Conservation (phyloP, 352 stramenopile genomes). For the Phytophthora vignae region DNA sequence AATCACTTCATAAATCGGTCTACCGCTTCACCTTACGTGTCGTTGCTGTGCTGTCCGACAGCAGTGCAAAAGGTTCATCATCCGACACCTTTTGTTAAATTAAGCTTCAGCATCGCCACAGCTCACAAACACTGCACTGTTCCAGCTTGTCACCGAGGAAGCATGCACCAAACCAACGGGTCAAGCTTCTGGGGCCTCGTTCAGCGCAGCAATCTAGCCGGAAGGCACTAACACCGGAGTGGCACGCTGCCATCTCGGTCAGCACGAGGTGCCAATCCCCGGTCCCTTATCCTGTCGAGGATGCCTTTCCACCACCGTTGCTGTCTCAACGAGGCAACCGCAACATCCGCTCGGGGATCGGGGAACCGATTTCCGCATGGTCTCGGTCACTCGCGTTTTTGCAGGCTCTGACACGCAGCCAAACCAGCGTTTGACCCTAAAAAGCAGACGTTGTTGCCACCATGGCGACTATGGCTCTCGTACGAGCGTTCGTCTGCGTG, state of each 20-base stretch:
- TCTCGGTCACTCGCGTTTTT: neutral
- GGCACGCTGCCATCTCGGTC: neutral
- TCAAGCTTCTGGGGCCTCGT: neutral
- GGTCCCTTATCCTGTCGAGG: neutral
- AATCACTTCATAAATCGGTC: slow-evolving; percentile 5
- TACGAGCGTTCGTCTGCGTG: neutral
- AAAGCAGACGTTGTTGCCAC: neutral
- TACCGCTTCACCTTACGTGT: neutral
- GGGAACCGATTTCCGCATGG: neutral
- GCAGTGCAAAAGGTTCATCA: neutral
- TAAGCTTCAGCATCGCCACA: neutral
- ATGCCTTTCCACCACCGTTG: slow-evolving; percentile 8
- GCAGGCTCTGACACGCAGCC: neutral
- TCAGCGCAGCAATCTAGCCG: neutral
- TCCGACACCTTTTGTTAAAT: neutral
- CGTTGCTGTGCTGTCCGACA: neutral
- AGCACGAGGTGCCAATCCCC: neutral
- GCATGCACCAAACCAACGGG: neutral
- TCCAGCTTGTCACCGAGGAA: neutral
- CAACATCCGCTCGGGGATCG: neutral
- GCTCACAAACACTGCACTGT: neutral
- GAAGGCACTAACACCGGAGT: slow-evolving; percentile 3
- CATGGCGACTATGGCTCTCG: neutral
- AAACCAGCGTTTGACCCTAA: neutral
- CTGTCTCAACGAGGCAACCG: slow-evolving; percentile 3